phyloP scores from a whole-genome alignment of 2,329 filamentous ascomycete genomes.

The Uncinocarpus reesii region DNA sequence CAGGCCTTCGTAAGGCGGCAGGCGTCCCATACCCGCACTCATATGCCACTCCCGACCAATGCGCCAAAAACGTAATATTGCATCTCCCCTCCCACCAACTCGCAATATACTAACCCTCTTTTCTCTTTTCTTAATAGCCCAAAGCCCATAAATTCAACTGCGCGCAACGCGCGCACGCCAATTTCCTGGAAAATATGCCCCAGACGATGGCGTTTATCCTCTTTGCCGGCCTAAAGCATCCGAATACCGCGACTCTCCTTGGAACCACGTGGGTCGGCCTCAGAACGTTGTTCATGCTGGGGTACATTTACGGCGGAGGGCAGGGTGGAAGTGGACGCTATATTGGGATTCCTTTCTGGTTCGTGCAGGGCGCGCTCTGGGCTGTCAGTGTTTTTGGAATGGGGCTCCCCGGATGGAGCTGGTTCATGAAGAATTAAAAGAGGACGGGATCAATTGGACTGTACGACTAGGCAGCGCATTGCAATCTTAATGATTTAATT shows the following conservation, averaged over 20 bases:
- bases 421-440: neutral
- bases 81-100: neutral
- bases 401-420: conserved; percentile 8
- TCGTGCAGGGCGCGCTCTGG: conserved; percentile 34
- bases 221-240: conserved; percentile 46
- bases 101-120: neutral
- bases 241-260: conserved; percentile 37
- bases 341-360: conserved; percentile 30
- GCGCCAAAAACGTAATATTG: conserved; percentile 36
- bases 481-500: neutral
- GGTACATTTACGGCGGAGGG: conserved; percentile 36
- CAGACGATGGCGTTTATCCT: conserved; percentile 44
- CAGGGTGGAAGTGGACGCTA: conserved; percentile 31
- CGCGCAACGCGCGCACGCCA: conserved; percentile 48
- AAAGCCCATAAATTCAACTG: conserved; percentile 42
- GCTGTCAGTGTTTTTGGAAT: conserved; percentile 30
- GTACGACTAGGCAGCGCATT: neutral
- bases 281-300: conserved; percentile 41
- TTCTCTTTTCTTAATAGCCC: conserved; percentile 21
- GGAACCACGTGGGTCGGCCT: conserved; percentile 44
- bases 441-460: neutral
- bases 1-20: conserved; percentile 41
- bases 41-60: conserved; percentile 48
- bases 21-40: conserved; percentile 48
- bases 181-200: conserved; percentile 50